phyloP scores from a whole-genome alignment of 2,329 filamentous ascomycete genomes.

The Fusarium sp. region DNA sequence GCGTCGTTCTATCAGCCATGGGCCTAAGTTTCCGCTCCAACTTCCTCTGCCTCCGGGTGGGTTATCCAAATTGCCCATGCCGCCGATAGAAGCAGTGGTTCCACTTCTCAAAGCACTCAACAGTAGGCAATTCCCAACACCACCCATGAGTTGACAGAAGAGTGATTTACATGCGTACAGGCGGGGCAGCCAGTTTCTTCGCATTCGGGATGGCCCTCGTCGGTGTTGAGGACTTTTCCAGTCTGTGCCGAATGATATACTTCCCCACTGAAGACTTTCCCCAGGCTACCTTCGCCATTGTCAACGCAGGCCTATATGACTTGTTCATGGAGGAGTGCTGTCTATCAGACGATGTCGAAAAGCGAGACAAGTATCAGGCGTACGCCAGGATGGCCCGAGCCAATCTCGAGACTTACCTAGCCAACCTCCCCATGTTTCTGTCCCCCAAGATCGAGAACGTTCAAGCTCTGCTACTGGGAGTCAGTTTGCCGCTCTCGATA shows the following conservation, averaged over 20 bases:
- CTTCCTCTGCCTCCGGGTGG: conserved; percentile 58
- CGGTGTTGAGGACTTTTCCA: conserved; percentile 60
- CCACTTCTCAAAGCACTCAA: conserved; percentile 61
- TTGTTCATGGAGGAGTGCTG: conserved; percentile 59
- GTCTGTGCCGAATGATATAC: conserved; percentile 61
- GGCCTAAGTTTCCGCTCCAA: conserved; percentile 59
- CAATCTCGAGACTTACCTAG: conserved; percentile 63
- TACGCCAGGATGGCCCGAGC: conserved; percentile 56
- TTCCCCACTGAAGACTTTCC: conserved; percentile 63
- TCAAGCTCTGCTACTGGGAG: conserved; percentile 68
- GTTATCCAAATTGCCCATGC: conserved; percentile 63
- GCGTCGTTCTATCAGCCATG: conserved; percentile 51
- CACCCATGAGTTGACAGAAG: not conserved
- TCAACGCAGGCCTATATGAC: conserved; percentile 61
- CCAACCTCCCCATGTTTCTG: conserved; percentile 66
- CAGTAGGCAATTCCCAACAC: conserved; percentile 43
- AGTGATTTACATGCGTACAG: not conserved
- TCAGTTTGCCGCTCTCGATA: conserved; percentile 47
- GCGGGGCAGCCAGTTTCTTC: not conserved
- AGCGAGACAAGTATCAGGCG: conserved; percentile 50
- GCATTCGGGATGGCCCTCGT: conserved; percentile 36
- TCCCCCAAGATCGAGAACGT: conserved; percentile 67
- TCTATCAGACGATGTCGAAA: conserved; percentile 47
- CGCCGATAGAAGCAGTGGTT: conserved; percentile 63
- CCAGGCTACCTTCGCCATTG: conserved; percentile 61